Conservation (phyloP, 768 basidiomycete species). For the Naganishia friedmannii region DNA sequence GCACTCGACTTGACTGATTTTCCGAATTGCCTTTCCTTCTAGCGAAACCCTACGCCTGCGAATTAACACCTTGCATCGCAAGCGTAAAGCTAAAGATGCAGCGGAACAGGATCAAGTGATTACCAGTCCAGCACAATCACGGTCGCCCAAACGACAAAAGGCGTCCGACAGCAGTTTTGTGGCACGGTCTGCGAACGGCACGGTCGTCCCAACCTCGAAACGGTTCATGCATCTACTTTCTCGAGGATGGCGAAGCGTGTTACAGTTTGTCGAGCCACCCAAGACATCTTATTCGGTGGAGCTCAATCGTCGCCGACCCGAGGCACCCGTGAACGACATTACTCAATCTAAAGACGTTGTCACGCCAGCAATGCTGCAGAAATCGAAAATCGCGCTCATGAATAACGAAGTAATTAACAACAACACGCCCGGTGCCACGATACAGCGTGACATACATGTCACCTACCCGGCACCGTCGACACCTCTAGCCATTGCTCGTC, state of each 20-base stretch:
- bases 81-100: not conserved
- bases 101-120: not conserved
- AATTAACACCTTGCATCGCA: conserved; percentile 18
- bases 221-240: not conserved
- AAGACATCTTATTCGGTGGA: not conserved
- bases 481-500: not conserved
- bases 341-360: not conserved
- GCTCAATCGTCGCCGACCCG: not conserved
- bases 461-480: not conserved
- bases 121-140: not conserved
- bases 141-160: conserved; percentile 18
- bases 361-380: not conserved
- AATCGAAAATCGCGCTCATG: not conserved
- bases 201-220: not conserved
- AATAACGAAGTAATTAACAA: not conserved
- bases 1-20: not conserved
- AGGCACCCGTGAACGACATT: not conserved
- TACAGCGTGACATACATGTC: not conserved
- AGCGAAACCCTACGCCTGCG: conserved; percentile 16
- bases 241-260: conserved; percentile 9
- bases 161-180: not conserved
- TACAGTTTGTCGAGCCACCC: not conserved
- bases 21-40: not conserved
- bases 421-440: not conserved
- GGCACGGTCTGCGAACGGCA: not conserved